phyloP scores from a whole-genome alignment of 129 eudicot species.

The Deinandra increscens region DNA sequence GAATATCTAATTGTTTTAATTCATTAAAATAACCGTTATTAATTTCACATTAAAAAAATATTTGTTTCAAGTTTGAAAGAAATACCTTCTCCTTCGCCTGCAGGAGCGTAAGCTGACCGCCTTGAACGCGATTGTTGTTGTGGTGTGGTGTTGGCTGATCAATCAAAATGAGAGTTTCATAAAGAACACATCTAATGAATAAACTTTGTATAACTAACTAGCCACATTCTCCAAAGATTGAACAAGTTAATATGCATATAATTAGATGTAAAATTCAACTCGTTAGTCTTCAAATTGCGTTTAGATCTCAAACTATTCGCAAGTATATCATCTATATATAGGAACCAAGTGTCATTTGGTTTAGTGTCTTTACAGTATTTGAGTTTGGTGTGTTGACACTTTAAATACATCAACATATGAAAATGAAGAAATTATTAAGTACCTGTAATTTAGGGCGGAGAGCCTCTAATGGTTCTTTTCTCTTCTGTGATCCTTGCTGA shows the following conservation, averaged over 20 bases:
- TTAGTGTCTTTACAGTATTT: not conserved
- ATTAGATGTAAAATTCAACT: no score
- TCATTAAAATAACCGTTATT: no score
- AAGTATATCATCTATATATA: not conserved
- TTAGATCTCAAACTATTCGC: not conserved
- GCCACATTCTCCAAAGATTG: no score
- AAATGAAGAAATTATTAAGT: not conserved
- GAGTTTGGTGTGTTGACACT: not conserved
- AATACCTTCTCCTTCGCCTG: slow-evolving; percentile 71
- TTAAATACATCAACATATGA: not conserved
- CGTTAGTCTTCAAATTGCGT: no score
- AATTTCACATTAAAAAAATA: no score
- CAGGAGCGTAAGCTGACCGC: slow-evolving; percentile 70
- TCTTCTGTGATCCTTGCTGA: slow-evolving; percentile 71
- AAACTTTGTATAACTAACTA: not conserved
- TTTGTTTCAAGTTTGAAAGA: not conserved
- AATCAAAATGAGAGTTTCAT: not conserved
- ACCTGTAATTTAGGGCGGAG: slow-evolving; percentile 97
- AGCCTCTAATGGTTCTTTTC: slow-evolving; percentile 84
- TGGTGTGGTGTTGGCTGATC: slow-evolving; percentile 76
- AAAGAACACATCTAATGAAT: not conserved
- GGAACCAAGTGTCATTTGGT: not conserved
- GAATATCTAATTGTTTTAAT: no score
- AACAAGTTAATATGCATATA: no score
- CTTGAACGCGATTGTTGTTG: slow-evolving; percentile 74